Conservation (phyloP, 2,329 filamentous ascomycete species). For the Pestalotiopsis sp. region DNA sequence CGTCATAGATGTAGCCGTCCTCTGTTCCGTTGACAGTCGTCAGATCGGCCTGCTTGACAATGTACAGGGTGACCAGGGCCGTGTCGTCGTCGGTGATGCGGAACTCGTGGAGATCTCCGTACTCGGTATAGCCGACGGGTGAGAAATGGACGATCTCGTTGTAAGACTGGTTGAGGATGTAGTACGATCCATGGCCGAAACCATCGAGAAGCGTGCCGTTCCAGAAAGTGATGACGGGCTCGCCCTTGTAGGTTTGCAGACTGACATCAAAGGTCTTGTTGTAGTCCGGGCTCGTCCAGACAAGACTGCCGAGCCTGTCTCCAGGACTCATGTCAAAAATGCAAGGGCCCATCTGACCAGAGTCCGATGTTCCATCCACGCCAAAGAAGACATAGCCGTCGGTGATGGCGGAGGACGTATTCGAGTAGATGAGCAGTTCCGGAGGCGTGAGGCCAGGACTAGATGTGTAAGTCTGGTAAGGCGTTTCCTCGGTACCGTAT, state of each 20-base stretch:
- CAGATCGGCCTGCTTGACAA: constrained; percentile 21
- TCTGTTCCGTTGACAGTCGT: constrained; percentile 20
- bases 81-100: constrained; percentile 21
- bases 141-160: constrained; percentile 35
- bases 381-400: constrained; percentile 7
- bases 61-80: constrained; percentile 22
- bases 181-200: constrained; percentile 24
- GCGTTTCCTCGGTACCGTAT: constrained; percentile 7
- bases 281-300: constrained; percentile 5
- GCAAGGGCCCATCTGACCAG: constrained; percentile 1
- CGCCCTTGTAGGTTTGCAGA: constrained; percentile 33
- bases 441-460: neutral
- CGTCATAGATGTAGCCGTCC: constrained; percentile 22
- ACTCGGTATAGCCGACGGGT: constrained; percentile 29
- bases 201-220: constrained; percentile 29
- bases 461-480: constrained; percentile 3
- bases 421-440: constrained; percentile 8
- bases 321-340: constrained; percentile 6
- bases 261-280: constrained; percentile 12
- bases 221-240: constrained; percentile 38
- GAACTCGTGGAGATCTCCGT: constrained; percentile 31
- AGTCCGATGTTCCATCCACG: constrained; percentile 5
- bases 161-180: constrained; percentile 34
- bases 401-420: constrained; percentile 5
- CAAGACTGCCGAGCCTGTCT: constrained; percentile 1